Evolutionary conservation across 2,329 filamentous ascomycete genomes (phyloP).

Genomic region (Mycogone perniciosa): DNA sequence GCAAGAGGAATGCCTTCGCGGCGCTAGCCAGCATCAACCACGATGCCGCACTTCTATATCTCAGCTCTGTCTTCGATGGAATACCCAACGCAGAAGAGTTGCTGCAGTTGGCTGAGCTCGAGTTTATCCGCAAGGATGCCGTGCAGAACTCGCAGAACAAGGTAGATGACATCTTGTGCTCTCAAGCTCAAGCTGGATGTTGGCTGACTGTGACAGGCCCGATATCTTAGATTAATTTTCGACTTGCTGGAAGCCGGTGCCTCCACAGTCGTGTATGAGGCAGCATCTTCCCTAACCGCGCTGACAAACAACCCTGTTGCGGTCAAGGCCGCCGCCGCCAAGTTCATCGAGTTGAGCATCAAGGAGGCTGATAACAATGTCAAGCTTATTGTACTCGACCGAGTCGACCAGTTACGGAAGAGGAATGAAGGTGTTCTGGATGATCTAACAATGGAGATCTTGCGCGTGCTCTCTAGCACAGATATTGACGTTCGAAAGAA

Average conservation of each 20-base stretch:
- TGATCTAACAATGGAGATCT: slow-evolving; percentile 93
- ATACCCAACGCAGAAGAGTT: slow-evolving; percentile 93
- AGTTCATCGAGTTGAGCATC: slow-evolving; percentile 95
- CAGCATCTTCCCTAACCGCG: slow-evolving; percentile 87
- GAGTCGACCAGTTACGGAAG: slow-evolving; percentile 79
- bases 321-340: slow-evolving; percentile 90
- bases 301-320: slow-evolving; percentile 95
- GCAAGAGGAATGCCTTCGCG: slow-evolving; percentile 96
- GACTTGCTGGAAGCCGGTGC: slow-evolving; percentile 89
- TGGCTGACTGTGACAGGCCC: slow-evolving; percentile 48
- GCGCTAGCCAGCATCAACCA: slow-evolving; percentile 88
- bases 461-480: slow-evolving; percentile 88
- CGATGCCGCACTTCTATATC: slow-evolving; percentile 81
- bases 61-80: slow-evolving; percentile 84
- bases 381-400: slow-evolving; percentile 94
- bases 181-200: slow-evolving; percentile 20
- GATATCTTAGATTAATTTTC: slow-evolving; percentile 91
- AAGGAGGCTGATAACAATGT: slow-evolving; percentile 99
- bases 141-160: slow-evolving; percentile 91
- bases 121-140: slow-evolving; percentile 98
- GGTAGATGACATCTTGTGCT: slow-evolving; percentile 39
- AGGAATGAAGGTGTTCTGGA: slow-evolving; percentile 89
- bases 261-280: slow-evolving; percentile 95
- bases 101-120: slow-evolving; percentile 85
- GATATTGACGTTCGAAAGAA: slow-evolving; percentile 95